Percentiles rank a stretch among this genome's conserved stretches.
Evolutionary conservation across 2,329 filamentous ascomycete genomes (phyloP).

Genomic region (Microascus cirrosus): DNA sequence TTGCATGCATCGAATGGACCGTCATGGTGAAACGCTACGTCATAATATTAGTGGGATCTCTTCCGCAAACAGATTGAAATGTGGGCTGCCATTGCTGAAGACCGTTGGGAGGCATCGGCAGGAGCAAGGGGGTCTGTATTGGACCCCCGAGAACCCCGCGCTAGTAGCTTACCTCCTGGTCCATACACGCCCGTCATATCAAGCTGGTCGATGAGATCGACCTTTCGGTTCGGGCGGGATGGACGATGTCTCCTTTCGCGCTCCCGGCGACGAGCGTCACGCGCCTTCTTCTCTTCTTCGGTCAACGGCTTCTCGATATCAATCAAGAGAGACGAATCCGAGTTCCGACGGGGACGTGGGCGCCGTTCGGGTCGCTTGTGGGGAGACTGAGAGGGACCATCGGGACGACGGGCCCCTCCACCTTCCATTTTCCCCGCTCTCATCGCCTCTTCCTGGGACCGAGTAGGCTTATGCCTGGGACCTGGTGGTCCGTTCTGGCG

Average conservation of each 20-base stretch:
- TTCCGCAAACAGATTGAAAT: constrained; percentile 1
- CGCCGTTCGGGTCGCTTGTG: constrained; percentile 32
- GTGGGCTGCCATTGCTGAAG: not conserved
- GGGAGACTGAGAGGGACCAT: constrained; percentile 23
- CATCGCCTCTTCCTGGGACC: constrained; percentile 56
- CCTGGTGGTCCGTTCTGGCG: constrained; percentile 5
- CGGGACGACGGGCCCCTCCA: constrained; percentile 15
- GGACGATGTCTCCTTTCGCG: constrained; percentile 36
- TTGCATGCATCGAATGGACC: constrained; percentile 96
- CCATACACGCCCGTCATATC: constrained; percentile 96
- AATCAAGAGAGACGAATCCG: constrained; percentile 59
- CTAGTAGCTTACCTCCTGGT: constrained; percentile 59
- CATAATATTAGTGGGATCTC: constrained; percentile 2
- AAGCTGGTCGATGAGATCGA: constrained; percentile 93
- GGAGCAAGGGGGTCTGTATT: not conserved
- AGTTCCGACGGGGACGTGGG: constrained; percentile 61
- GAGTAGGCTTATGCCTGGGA: constrained; percentile 44
- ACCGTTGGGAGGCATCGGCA: not conserved
- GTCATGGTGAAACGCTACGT: constrained; percentile 86
- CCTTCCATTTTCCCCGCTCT: constrained; percentile 32
- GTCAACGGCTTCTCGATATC: constrained; percentile 48
- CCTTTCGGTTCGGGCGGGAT: constrained; percentile 34
- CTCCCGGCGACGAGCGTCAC: constrained; percentile 38
- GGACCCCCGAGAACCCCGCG: not conserved
- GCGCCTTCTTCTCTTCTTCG: constrained; percentile 45